Conservation (phyloP, 805 yeast genomes). For the Lachancea sp. region DNA sequence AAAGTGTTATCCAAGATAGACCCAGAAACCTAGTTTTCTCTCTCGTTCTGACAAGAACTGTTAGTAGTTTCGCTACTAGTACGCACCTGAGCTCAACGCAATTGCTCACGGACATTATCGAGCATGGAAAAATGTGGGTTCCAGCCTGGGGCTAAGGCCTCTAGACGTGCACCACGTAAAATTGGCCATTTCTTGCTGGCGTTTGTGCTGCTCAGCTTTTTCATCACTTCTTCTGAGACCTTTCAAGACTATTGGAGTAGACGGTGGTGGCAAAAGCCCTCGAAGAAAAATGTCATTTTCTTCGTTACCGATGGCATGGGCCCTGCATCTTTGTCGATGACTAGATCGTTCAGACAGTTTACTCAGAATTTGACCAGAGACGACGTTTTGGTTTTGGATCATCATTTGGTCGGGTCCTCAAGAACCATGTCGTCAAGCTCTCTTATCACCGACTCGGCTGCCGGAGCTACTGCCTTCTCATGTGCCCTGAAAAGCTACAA, state of each 20-base stretch:
- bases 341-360: conserved; percentile 67
- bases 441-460: conserved; percentile 88
- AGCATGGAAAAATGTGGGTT: not conserved
- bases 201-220: not conserved
- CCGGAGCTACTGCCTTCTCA: conserved; percentile 93
- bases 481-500: conserved; percentile 80
- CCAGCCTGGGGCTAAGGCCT: not conserved
- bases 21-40: no score
- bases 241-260: not conserved
- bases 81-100: not conserved
- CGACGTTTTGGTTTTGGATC: conserved; percentile 57
- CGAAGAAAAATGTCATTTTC: conserved; percentile 71
- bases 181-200: conserved; percentile 1
- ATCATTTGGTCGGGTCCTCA: conserved; percentile 71
- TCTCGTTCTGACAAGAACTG: no score
- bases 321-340: conserved; percentile 74
- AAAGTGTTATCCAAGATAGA: no score
- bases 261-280: not conserved
- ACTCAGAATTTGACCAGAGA: conserved; percentile 39
- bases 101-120: not conserved
- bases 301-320: conserved; percentile 97
- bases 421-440: conserved; percentile 76
- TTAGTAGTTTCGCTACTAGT: not conserved
- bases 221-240: not conserved
- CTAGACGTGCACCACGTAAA: not conserved